phyloP scores from a whole-genome alignment of 768 basidiomycete genomes.

The Leccinum variicolor region DNA sequence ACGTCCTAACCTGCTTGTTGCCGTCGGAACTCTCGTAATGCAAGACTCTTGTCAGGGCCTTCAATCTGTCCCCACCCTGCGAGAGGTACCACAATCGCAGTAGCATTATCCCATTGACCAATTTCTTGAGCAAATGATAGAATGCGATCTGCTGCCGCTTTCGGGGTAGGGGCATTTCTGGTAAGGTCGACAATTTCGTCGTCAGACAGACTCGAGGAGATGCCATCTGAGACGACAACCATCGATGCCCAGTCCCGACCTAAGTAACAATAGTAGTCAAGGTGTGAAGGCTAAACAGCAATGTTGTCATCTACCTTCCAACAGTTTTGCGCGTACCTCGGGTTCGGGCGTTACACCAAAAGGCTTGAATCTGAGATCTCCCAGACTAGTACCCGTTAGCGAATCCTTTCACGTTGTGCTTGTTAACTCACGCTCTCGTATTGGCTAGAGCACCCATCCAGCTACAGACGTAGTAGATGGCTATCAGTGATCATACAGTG shows the following conservation, averaged over 20 bases:
- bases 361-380: conserved; percentile 84
- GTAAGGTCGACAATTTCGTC: conserved; percentile 93
- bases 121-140: conserved; percentile 85
- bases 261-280: conserved; percentile 27
- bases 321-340: conserved; percentile 71
- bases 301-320: conserved; percentile 54
- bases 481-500: neutral
- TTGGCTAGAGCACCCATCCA: conserved; percentile 97
- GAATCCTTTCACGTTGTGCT: neutral
- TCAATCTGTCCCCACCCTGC: conserved; percentile 85
- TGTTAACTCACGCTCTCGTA: conserved; percentile 68
- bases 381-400: conserved; percentile 51
- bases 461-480: conserved; percentile 35
- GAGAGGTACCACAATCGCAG: conserved; percentile 86
- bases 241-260: conserved; percentile 85
- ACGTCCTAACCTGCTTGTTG: conserved; percentile 52
- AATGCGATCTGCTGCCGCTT: conserved; percentile 77
- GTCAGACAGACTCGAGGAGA: conserved; percentile 88
- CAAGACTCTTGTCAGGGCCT: conserved; percentile 80
- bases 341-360: conserved; percentile 94
- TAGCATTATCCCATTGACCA: conserved; percentile 83
- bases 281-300: neutral
- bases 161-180: conserved; percentile 66
- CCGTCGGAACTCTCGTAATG: conserved; percentile 76
- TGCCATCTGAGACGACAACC: conserved; percentile 89